These are phyloP conservation scores for Neonothopanus nambi DNA, from an alignment of 1,284 basidiomycete genomes.

Conservation along the genomic window DNA sequence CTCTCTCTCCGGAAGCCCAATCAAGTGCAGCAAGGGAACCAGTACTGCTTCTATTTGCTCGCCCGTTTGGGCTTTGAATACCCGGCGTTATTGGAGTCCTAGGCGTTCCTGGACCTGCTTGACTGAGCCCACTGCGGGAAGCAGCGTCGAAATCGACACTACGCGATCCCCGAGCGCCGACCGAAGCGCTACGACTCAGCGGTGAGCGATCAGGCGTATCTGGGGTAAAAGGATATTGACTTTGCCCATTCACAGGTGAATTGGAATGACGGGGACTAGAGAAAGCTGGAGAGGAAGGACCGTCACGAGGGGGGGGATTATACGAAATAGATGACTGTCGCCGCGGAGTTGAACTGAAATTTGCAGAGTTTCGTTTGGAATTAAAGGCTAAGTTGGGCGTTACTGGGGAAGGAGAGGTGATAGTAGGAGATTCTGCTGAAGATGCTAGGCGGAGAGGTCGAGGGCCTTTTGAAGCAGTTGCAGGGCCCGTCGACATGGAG, in stretches of 20 bases:
- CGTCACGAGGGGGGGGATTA: conserved; percentile 32
- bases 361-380: conserved; percentile 4
- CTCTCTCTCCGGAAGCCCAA: conserved; percentile 12
- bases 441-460: conserved; percentile 13
- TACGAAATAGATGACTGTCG: conserved; percentile 70
- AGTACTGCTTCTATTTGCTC: conserved; percentile 11
- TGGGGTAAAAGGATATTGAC: not conserved
- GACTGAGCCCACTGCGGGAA: not conserved
- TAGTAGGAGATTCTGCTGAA: conserved; percentile 10
- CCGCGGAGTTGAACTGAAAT: conserved; percentile 23
- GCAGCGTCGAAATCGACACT: not conserved
- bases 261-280: conserved; percentile 17
- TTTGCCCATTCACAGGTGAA: conserved; percentile 2
- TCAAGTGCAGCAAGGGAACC: conserved; percentile 3
- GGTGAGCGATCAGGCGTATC: not conserved
- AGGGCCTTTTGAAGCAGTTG: not conserved
- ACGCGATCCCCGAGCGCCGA: conserved; percentile 12
- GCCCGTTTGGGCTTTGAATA: not conserved
- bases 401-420: conserved; percentile 6
- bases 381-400: conserved; percentile 6
- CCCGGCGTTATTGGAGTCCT: conserved; percentile 3
- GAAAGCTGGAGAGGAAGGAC: conserved; percentile 16
- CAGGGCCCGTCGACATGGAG: no score
- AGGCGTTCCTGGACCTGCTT: not conserved
- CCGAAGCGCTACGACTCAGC: conserved; percentile 7